A percentile compares a stretch with the other conserved stretches of the same genome.
Conservation (phyloP, 2,329 filamentous ascomycete genomes). For the Colletotrichum sp. region DNA sequence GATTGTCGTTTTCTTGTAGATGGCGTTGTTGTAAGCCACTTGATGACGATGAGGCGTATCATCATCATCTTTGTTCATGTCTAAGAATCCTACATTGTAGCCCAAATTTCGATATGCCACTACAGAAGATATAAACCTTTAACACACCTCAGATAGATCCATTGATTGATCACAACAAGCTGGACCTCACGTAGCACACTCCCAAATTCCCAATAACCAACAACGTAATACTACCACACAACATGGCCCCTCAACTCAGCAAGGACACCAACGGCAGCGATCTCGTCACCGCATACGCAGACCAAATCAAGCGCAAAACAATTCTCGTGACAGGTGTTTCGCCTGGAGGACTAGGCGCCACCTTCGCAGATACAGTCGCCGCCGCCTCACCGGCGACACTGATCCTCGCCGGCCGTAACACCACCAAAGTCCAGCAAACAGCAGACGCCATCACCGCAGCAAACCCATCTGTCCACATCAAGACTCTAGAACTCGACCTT, state of each 20-base stretch:
- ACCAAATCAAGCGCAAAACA: slow-evolving; percentile 38
- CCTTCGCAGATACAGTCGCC: slow-evolving; percentile 42
- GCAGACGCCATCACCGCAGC: slow-evolving; percentile 36
- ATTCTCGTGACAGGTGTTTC: slow-evolving; percentile 50
- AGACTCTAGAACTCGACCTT: slow-evolving; percentile 42
- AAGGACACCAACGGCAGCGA: slow-evolving; percentile 27
- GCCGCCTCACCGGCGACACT: slow-evolving; percentile 43
- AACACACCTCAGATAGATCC: neutral
- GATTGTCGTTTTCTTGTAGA: neutral
- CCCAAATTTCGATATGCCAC: neutral
- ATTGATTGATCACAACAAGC: neutral
- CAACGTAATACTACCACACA: neutral
- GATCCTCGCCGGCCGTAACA: slow-evolving; percentile 50
- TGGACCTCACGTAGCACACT: neutral
- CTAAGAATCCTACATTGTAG: neutral
- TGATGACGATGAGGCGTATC: neutral
- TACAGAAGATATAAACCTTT: neutral
- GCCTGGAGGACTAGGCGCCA: slow-evolving; percentile 41
- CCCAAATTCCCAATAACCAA: neutral
- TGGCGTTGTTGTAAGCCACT: neutral
- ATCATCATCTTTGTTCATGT: neutral
- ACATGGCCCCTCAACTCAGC: neutral
- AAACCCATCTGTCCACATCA: slow-evolving; percentile 36
- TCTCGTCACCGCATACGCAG: slow-evolving; percentile 31
- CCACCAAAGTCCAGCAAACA: slow-evolving; percentile 42